phyloP scores from a whole-genome alignment of 2,329 filamentous ascomycete species.

The Colletotrichum aenigma region DNA sequence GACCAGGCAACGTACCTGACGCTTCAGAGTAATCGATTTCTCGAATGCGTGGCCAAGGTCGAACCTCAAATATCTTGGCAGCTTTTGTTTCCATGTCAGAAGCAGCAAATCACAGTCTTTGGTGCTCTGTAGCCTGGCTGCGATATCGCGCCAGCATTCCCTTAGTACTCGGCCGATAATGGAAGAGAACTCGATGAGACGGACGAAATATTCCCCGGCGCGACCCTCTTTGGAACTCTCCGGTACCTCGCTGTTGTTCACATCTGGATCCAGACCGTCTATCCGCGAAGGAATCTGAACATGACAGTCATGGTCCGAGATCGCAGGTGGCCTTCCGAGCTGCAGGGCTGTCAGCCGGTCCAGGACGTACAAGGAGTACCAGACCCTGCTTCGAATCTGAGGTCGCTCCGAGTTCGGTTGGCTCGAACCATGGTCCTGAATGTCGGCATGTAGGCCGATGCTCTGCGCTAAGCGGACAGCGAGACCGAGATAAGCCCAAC shows the following conservation, averaged over 20 bases:
- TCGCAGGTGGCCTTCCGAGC: neutral
- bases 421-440: neutral
- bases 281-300: accelerated
- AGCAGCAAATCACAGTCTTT: neutral
- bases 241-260: accelerated
- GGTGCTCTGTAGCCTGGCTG: neutral
- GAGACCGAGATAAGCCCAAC: neutral
- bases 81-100: neutral
- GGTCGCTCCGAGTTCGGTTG: neutral
- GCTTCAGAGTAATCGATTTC: neutral
- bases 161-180: neutral
- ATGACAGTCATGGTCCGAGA: neutral
- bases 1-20: neutral
- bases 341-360: neutral
- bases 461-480: neutral
- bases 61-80: neutral
- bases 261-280: neutral
- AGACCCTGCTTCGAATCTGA: neutral
- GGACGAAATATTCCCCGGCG: neutral
- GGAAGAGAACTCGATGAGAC: neutral
- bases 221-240: neutral
- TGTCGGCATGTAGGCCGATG: neutral
- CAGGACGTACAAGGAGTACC: neutral
- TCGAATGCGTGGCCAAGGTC: neutral
- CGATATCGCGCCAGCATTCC: neutral